Evolutionary conservation across 2,329 filamentous ascomycete genomes (phyloP).

Genomic region (Epichloe gansuensis): DNA sequence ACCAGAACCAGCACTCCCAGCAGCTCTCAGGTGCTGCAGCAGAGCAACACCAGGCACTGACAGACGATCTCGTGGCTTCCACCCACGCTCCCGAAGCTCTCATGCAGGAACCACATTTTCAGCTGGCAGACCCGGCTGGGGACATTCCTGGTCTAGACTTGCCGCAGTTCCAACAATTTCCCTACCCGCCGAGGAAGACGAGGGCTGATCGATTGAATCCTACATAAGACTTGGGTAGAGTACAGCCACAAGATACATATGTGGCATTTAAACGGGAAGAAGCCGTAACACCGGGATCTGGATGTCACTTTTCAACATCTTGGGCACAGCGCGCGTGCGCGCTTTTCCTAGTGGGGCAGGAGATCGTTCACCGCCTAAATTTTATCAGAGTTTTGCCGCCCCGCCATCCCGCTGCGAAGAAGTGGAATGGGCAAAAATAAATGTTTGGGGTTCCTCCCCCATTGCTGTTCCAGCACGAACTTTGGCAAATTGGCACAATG

Average conservation of each 20-base stretch:
- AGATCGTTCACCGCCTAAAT: constrained; percentile 15
- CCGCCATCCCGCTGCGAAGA: background rate
- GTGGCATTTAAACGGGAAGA: too few relatives aligned
- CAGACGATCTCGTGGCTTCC: constrained; percentile 4
- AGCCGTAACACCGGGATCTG: too few relatives aligned
- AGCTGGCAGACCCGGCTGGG: constrained; percentile 12
- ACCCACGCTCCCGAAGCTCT: constrained; percentile 10
- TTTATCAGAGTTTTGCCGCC: constrained; percentile 14
- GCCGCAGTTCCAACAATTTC: constrained; percentile 17
- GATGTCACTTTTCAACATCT: background rate
- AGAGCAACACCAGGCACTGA: constrained; percentile 6
- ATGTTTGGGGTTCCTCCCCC: background rate
- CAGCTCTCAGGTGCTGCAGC: constrained; percentile 4
- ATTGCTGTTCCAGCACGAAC: background rate
- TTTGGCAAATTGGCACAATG: constrained; percentile 36
- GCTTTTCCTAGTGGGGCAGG: background rate
- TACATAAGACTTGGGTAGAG: background rate
- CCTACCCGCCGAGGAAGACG: constrained; percentile 17
- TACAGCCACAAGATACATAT: background rate
- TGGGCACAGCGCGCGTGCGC: background rate
- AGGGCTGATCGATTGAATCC: constrained; percentile 13
- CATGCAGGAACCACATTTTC: constrained; percentile 17
- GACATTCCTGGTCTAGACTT: background rate
- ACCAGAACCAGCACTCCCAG: background rate
- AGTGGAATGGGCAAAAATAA: background rate